phyloP scores from a whole-genome alignment of 1,284 basidiomycete species.

The Cryptococcus wingfieldii region DNA sequence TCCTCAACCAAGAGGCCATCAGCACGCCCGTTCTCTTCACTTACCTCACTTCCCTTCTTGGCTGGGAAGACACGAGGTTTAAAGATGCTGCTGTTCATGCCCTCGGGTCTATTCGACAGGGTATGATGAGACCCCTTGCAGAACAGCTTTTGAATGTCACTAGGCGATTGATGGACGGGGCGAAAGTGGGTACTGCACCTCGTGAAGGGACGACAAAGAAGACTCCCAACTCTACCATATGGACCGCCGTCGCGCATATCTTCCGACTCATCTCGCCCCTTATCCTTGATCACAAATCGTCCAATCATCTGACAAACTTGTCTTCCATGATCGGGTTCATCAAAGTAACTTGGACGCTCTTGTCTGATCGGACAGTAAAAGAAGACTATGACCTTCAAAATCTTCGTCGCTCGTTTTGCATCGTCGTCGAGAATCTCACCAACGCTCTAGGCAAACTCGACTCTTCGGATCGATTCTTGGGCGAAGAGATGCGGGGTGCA shows the following conservation, averaged over 20 bases:
- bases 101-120: constrained; percentile 76
- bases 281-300: constrained; percentile 66
- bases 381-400: constrained; percentile 76
- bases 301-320: constrained; percentile 63
- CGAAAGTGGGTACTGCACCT: constrained; percentile 13
- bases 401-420: constrained; percentile 83
- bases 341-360: constrained; percentile 71
- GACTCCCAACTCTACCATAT: constrained; percentile 59
- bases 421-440: constrained; percentile 79
- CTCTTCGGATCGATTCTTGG: constrained; percentile 71
- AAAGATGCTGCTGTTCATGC: constrained; percentile 81
- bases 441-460: constrained; percentile 67
- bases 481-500: constrained; percentile 68
- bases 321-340: constrained; percentile 81
- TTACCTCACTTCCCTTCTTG: constrained; percentile 79
- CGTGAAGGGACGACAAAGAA: constrained; percentile 41
- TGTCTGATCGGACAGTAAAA: constrained; percentile 66
- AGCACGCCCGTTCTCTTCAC: constrained; percentile 72
- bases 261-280: constrained; percentile 79
- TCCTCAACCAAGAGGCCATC: constrained; percentile 39
- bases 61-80: constrained; percentile 76
- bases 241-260: constrained; percentile 84
- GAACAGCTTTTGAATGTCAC: constrained; percentile 78
- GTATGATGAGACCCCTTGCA: constrained; percentile 71
- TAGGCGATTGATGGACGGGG: constrained; percentile 64